Evolutionary conservation across 2,329 filamentous ascomycete species (phyloP).

Genomic region (Thelonectria discophora): DNA sequence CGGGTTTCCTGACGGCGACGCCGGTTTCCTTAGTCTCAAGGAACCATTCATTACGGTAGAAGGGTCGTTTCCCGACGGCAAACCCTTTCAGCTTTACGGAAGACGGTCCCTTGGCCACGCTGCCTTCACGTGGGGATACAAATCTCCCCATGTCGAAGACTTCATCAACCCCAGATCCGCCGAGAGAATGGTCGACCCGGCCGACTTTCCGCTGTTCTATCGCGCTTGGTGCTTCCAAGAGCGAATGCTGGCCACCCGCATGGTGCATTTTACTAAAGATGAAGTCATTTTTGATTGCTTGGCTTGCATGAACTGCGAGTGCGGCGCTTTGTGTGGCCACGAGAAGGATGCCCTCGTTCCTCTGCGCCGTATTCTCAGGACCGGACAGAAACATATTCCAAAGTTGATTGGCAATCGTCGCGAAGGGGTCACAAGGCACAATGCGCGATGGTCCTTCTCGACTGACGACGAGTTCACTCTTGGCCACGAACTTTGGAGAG

Average conservation of each 20-base stretch:
- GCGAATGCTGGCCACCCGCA: slow-evolving; percentile 38
- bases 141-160: not conserved
- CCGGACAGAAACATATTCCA: slow-evolving; percentile 31
- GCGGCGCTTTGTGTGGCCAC: slow-evolving; percentile 31
- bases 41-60: slow-evolving; percentile 22
- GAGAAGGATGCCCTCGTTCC: slow-evolving; percentile 28
- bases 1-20: slow-evolving; percentile 28
- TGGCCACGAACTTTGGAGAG: slow-evolving; percentile 37
- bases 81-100: slow-evolving; percentile 31
- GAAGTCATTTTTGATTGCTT: slow-evolving; percentile 42
- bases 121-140: slow-evolving; percentile 27
- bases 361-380: slow-evolving; percentile 35
- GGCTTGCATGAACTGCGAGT: slow-evolving; percentile 38
- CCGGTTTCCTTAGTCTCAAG: slow-evolving; percentile 35
- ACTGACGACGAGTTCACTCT: slow-evolving; percentile 17
- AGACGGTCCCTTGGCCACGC: slow-evolving; percentile 20
- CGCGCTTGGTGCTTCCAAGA: slow-evolving; percentile 46
- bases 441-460: not conserved
- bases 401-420: not conserved
- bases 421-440: not conserved
- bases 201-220: slow-evolving; percentile 32
- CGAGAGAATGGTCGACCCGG: not conserved
- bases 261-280: slow-evolving; percentile 42
- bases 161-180: not conserved
- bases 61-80: slow-evolving; percentile 22